Conservation (phyloP, 352 stramenopile genomes). For the Blastocystis sp. region DNA sequence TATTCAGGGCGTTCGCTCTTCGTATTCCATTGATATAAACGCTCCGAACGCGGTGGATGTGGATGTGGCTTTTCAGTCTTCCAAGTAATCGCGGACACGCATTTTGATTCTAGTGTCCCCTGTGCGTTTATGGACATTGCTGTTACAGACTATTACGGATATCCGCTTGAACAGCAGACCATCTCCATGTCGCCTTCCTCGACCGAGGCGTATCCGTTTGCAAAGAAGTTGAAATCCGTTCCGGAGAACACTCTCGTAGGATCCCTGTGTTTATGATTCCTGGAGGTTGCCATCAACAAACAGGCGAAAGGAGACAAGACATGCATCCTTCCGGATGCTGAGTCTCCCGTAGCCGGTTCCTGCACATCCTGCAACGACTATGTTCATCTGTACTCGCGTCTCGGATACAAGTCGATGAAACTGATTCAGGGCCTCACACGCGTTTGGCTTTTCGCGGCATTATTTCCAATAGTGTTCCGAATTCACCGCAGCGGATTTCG, state of each 20-base stretch:
- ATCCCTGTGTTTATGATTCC: background rate
- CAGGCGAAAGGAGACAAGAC: background rate
- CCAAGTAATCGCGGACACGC: background rate
- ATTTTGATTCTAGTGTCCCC: background rate
- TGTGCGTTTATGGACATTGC: background rate
- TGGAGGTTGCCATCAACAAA: background rate
- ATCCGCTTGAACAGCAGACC: background rate
- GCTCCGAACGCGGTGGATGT: background rate
- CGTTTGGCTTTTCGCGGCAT: background rate
- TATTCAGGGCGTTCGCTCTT: background rate
- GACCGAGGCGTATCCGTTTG: background rate
- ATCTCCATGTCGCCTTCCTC: background rate
- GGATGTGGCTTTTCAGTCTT: background rate
- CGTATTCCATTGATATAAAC: background rate
- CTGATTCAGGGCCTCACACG: background rate
- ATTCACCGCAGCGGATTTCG: too few species aligned
- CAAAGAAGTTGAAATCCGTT: background rate
- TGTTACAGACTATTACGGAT: background rate
- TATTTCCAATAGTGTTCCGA: too few species aligned
- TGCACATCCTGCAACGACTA: background rate
- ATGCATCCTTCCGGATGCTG: background rate
- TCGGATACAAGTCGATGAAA: conserved; percentile 14
- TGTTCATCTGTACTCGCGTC: background rate
- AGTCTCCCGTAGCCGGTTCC: background rate
- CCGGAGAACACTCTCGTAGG: background rate